These are phyloP conservation scores for Phytophthora vignae DNA, from an alignment of 352 stramenopile genomes.

Conservation along the genomic window DNA sequence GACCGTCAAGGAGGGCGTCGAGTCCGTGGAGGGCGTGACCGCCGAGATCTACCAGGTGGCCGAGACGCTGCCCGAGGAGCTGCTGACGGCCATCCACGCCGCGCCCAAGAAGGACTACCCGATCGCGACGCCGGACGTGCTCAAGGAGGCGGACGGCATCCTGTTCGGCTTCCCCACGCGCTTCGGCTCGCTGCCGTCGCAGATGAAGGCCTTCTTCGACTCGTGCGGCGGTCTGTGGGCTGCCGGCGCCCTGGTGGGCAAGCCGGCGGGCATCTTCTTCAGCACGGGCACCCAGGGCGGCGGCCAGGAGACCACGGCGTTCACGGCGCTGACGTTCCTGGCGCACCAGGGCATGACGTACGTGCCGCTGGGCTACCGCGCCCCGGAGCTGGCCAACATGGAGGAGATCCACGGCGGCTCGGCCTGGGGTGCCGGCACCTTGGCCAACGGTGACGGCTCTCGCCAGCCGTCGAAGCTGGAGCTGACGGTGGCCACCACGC, in stretches of 20 bases:
- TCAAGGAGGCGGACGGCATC: constrained; percentile 27
- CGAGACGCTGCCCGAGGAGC: constrained; percentile 22
- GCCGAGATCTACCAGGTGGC: constrained; percentile 27
- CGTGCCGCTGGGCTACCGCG: constrained; percentile 24
- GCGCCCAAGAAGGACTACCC: constrained; percentile 28
- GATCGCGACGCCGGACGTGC: constrained; percentile 20
- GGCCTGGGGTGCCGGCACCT: constrained; percentile 12
- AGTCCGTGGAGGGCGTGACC: constrained; percentile 25
- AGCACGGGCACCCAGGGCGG: constrained; percentile 22
- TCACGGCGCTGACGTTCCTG: constrained; percentile 28
- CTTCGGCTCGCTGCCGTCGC: constrained; percentile 25
- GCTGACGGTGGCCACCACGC: constrained; percentile 17
- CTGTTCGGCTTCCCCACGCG: constrained; percentile 28
- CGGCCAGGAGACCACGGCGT: constrained; percentile 25
- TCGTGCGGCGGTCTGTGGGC: constrained; percentile 26
- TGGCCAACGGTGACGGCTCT: constrained; percentile 18
- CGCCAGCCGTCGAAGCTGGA: constrained; percentile 28
- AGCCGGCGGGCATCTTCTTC: constrained; percentile 26
- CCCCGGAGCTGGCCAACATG: constrained; percentile 22
- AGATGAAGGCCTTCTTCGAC: constrained; percentile 32
- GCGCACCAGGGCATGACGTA: constrained; percentile 21
- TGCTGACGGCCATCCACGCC: constrained; percentile 25
- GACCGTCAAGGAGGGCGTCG: constrained; percentile 20
- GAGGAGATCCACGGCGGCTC: constrained; percentile 24
- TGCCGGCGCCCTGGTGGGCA: constrained; percentile 8